Evolutionary conservation across 2,329 filamentous ascomycete species (phyloP).

Genomic region (Pseudonectria foliicola): DNA sequence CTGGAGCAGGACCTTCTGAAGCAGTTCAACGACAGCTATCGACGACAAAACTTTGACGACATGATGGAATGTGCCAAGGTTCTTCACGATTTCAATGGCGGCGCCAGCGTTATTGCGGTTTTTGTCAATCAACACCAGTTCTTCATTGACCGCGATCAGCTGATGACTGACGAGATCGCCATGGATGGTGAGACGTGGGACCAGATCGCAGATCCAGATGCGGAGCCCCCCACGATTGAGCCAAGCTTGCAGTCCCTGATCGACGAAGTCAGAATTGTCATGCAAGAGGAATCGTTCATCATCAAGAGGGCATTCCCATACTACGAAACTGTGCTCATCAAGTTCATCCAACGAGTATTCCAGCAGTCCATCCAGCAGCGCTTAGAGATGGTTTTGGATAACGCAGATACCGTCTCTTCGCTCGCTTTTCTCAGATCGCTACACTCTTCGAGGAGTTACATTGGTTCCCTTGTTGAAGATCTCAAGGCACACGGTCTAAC

Average conservation of each 20-base stretch:
- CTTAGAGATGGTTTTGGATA: constrained; percentile 90
- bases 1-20: constrained; percentile 91
- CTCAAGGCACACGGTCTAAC: constrained; percentile 90
- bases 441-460: constrained; percentile 85
- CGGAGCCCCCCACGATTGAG: constrained; percentile 85
- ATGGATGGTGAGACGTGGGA: constrained; percentile 79
- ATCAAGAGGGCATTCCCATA: constrained; percentile 96
- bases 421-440: constrained; percentile 85
- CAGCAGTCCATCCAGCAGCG: constrained; percentile 97
- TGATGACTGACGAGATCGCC: constrained; percentile 79
- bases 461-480: constrained; percentile 81
- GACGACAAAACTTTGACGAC: constrained; percentile 89
- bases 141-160: constrained; percentile 92
- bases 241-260: constrained; percentile 85
- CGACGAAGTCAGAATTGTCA: constrained; percentile 90
- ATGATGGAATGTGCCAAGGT: constrained; percentile 97
- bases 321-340: constrained; percentile 86
- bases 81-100: constrained; percentile 90
- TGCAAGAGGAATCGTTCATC: constrained; percentile 94
- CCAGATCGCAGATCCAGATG: constrained; percentile 85
- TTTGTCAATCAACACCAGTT: constrained; percentile 99
- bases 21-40: constrained; percentile 96
- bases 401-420: constrained; percentile 85
- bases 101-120: constrained; percentile 85
- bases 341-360: constrained; percentile 92